Evolutionary conservation across 768 basidiomycete genomes (phyloP).

Genomic region (Lentinula sp.): DNA sequence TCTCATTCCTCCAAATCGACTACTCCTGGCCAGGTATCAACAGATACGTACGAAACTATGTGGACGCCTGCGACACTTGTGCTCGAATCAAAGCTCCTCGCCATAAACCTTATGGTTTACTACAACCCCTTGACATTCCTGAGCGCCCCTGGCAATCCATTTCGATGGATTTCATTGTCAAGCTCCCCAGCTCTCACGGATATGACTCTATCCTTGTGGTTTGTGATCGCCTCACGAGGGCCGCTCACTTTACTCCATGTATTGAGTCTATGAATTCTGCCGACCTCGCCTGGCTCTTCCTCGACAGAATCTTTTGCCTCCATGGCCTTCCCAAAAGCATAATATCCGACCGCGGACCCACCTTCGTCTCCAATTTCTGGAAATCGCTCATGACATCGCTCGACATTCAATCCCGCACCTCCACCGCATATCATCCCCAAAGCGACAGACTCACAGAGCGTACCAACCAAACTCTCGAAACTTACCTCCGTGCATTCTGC

Average conservation of each 20-base stretch:
- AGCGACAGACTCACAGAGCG: slow-evolving; percentile 32
- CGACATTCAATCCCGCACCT: slow-evolving; percentile 13
- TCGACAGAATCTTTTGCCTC: slow-evolving; percentile 25
- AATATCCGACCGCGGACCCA: slow-evolving; percentile 25
- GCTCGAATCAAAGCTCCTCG: slow-evolving; percentile 22
- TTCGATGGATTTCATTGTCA: slow-evolving; percentile 35
- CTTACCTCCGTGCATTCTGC: slow-evolving; percentile 27
- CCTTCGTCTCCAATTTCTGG: slow-evolving; percentile 29
- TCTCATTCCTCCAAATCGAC: slow-evolving; percentile 22
- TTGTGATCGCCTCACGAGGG: slow-evolving; percentile 32
- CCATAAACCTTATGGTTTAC: slow-evolving; percentile 29
- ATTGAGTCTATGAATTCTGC: slow-evolving; percentile 18
- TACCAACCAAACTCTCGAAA: too few relatives aligned
- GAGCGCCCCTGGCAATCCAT: slow-evolving; percentile 29
- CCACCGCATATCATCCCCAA: slow-evolving; percentile 39
- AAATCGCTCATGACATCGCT: slow-evolving; percentile 6
- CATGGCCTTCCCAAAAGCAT: slow-evolving; percentile 27
- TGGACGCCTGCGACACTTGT: slow-evolving; percentile 29
- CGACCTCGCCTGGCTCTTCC: slow-evolving; percentile 21
- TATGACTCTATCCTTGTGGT: slow-evolving; percentile 31
- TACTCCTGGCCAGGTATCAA: slow-evolving; percentile 34
- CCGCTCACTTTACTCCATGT: slow-evolving; percentile 35
- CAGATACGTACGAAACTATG: slow-evolving; percentile 14
- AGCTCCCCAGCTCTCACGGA: slow-evolving; percentile 30
- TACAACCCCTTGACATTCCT: slow-evolving; percentile 30